Percentiles rank a stretch among this genome's conserved stretches.
Conservation (phyloP, 2,329 filamentous ascomycete species). For the Hymenoscyphus fraxineus region DNA sequence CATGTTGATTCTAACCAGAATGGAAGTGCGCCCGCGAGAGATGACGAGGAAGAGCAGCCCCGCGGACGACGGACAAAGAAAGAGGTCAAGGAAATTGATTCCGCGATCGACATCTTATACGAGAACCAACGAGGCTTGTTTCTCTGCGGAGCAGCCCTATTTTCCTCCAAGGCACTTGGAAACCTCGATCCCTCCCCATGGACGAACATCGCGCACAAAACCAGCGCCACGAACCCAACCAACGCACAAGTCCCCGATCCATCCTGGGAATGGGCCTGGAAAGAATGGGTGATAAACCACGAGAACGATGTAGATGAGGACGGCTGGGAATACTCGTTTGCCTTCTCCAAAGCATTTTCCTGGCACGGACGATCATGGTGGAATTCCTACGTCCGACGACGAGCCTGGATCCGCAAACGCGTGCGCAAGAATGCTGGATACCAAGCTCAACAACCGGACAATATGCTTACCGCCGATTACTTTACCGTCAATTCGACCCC, state of each 20-base stretch:
- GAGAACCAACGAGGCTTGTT: slow-evolving; percentile 94
- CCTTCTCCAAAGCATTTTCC: slow-evolving; percentile 68
- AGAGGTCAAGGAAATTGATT: slow-evolving; percentile 40
- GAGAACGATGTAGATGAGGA: slow-evolving; percentile 82
- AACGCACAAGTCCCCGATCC: slow-evolving; percentile 93
- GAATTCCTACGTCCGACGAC: slow-evolving; percentile 86
- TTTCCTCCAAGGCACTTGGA: slow-evolving; percentile 79
- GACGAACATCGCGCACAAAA: slow-evolving; percentile 66
- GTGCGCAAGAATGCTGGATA: slow-evolving; percentile 55
- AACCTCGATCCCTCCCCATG: slow-evolving; percentile 82
- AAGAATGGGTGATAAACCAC: slow-evolving; percentile 62
- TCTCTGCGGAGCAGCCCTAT: slow-evolving; percentile 84
- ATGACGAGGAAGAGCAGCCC: slow-evolving; percentile 11
- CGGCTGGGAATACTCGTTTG: slow-evolving; percentile 95
- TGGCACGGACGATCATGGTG: slow-evolving; percentile 95
- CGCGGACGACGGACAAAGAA: slow-evolving; percentile 21
- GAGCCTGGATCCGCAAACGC: slow-evolving; percentile 82
- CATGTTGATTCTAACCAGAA: background rate
- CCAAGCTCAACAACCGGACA: slow-evolving; percentile 43
- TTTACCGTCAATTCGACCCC: slow-evolving; percentile 67
- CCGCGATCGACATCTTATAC: slow-evolving; percentile 81
- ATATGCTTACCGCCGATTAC: slow-evolving; percentile 72
- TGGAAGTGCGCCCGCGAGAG: slow-evolving; percentile 7
- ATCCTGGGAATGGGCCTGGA: slow-evolving; percentile 85
- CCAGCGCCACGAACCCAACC: slow-evolving; percentile 64